Evolutionary conservation across 169 alveolate species (phyloP).

Genomic region (Plasmodium cynomolgi): DNA sequence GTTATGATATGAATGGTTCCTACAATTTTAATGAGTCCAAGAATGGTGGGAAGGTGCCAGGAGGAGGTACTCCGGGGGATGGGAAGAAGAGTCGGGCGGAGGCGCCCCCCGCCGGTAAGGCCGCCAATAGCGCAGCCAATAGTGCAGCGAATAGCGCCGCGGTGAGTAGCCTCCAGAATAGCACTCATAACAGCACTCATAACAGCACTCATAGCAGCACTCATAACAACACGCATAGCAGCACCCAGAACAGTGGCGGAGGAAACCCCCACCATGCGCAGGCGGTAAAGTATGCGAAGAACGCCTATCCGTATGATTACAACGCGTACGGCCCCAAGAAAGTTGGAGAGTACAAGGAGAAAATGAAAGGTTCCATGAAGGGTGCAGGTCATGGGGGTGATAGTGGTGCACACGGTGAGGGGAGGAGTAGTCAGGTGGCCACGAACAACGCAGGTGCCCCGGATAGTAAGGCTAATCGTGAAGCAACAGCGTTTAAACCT

Average conservation of each 20-base stretch:
- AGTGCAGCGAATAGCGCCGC: neutral
- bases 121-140: neutral
- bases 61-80: neutral
- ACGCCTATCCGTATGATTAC: constrained; percentile 27
- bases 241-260: neutral
- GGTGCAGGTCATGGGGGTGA: neutral
- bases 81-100: constrained; percentile 2
- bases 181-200: neutral
- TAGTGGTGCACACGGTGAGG: neutral
- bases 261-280: neutral
- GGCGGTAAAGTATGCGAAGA: constrained; percentile 3
- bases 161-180: neutral
- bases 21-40: constrained; percentile 31
- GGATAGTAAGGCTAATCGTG: neutral
- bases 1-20: constrained; percentile 69
- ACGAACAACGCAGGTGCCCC: neutral
- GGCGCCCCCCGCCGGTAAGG: neutral
- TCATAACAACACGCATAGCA: no score
- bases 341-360: constrained; percentile 11
- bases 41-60: neutral
- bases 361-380: neutral
- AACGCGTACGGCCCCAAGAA: constrained; percentile 23
- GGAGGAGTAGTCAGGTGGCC: neutral
- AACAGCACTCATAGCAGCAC: no score
- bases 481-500: neutral